These are phyloP conservation scores for Rickenella mellea DNA, from an alignment of 768 basidiomycete genomes.

Conservation along the genomic window DNA sequence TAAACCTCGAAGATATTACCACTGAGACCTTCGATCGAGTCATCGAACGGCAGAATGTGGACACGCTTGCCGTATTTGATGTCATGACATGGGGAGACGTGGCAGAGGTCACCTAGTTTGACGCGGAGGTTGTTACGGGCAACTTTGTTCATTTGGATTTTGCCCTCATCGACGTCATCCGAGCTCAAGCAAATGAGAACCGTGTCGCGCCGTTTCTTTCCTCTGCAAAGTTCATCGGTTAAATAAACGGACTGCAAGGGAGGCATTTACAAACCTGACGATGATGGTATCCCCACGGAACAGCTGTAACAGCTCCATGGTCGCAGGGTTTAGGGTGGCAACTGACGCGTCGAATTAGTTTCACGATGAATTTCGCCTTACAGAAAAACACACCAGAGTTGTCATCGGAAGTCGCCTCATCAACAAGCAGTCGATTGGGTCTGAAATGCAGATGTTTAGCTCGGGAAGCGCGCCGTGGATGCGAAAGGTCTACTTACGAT, in stretches of 20 bases:
- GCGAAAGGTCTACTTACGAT: conserved; percentile 56
- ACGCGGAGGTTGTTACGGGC: conserved; percentile 98
- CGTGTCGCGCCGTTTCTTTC: conserved; percentile 96
- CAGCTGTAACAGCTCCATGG: conserved; percentile 88
- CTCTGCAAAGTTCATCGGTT: conserved; percentile 35
- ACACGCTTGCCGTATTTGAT: conserved; percentile 99
- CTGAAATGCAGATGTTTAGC: conserved; percentile 32
- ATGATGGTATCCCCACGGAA: conserved; percentile 98
- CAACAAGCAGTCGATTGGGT: conserved; percentile 95
- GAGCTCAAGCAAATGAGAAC: conserved; percentile 94
- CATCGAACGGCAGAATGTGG: conserved; percentile 95
- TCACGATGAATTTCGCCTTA: background rate
- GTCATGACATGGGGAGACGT: conserved; percentile 91
- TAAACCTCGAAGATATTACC: conserved; percentile 99
- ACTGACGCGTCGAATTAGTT: conserved; percentile 35
- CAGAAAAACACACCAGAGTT: conserved; percentile 65
- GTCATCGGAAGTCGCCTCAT: conserved; percentile 89
- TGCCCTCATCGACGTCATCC: conserved; percentile 96
- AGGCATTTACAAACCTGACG: conserved; percentile 50
- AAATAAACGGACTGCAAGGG: conserved; percentile 1
- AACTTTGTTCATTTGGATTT: conserved; percentile 98
- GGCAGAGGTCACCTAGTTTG: conserved; percentile 93
- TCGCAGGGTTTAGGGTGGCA: conserved; percentile 90
- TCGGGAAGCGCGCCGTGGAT: conserved; percentile 9
- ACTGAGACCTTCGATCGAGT: conserved; percentile 94